Percentiles rank a stretch among this genome's conserved stretches.
Conservation (phyloP, 257 asterid genomes). For the Ehretia macrophylla region DNA sequence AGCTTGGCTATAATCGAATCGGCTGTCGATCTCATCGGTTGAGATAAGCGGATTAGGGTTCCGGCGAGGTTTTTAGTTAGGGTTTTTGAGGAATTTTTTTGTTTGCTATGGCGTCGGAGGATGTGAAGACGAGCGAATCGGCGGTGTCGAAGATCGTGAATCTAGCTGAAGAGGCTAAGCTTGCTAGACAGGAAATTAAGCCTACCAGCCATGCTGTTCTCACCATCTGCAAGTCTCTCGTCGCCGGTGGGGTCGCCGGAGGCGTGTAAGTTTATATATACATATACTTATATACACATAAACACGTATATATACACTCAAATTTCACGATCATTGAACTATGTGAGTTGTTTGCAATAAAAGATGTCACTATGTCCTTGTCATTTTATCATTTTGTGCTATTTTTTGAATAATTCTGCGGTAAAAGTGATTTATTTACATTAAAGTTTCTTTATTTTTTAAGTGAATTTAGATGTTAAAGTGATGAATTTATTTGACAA, state of each 20-base stretch:
- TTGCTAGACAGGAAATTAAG: constrained; percentile 75
- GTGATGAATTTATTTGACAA: neutral
- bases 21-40: neutral
- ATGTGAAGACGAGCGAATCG: constrained; percentile 78
- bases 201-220: constrained; percentile 63
- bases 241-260: constrained; percentile 96
- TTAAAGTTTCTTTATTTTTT: neutral
- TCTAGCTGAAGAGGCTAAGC: constrained; percentile 92
- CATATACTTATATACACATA: too few species aligned
- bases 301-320: too few species aligned
- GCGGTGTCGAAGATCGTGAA: constrained; percentile 90
- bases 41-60: neutral
- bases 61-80: neutral
- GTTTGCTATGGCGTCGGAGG: constrained; percentile 80
- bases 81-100: neutral
- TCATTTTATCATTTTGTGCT: too few species aligned
- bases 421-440: neutral
- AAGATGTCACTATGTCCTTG: too few species aligned
- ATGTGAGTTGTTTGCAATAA: too few species aligned
- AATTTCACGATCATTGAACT: too few species aligned
- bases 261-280: constrained; percentile 60
- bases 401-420: neutral
- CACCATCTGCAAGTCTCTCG: constrained; percentile 78
- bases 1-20: neutral
- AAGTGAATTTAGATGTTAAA: too few species aligned